A percentile compares a stretch with the other conserved stretches of the same genome.
phyloP scores from a whole-genome alignment of 306 rosid species.

The Abrus pulchellus region DNA sequence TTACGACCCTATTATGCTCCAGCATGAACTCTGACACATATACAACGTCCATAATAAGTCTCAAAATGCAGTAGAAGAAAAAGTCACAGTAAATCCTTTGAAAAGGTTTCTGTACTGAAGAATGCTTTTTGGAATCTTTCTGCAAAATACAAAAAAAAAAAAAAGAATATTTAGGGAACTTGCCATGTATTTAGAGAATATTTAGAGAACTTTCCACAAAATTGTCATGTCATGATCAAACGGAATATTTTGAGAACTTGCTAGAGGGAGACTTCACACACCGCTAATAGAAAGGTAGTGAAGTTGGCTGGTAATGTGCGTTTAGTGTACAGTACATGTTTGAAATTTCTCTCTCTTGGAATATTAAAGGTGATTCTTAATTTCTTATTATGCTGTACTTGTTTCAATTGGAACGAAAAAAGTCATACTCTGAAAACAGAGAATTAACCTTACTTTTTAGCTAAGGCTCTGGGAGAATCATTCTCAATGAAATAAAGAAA shows the following conservation, averaged over 20 bases:
- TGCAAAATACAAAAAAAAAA: background rate
- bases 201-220: background rate
- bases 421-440: slow-evolving; percentile 1
- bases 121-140: slow-evolving; percentile 26
- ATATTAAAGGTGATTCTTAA: background rate
- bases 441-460: background rate
- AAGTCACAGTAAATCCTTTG: slow-evolving; percentile 11
- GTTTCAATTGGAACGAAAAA: slow-evolving; percentile 20
- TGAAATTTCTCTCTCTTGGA: background rate
- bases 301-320: background rate
- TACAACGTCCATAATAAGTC: slow-evolving; percentile 37
- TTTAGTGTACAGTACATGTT: background rate
- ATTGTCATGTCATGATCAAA: slow-evolving; percentile 14
- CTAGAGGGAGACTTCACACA: background rate
- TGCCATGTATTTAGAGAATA: too few species aligned
- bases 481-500: slow-evolving; percentile 18
- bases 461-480: background rate
- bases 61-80: slow-evolving; percentile 24
- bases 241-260: slow-evolving; percentile 5
- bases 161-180: background rate
- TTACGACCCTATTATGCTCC: slow-evolving; percentile 25
- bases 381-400: background rate
- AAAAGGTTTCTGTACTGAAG: slow-evolving; percentile 34
- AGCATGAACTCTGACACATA: slow-evolving; percentile 41
- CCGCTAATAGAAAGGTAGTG: background rate